Base-by-base conservation (phyloP, 2,329 filamentous ascomycete species). In the Aspergillus clavatus region DNA sequence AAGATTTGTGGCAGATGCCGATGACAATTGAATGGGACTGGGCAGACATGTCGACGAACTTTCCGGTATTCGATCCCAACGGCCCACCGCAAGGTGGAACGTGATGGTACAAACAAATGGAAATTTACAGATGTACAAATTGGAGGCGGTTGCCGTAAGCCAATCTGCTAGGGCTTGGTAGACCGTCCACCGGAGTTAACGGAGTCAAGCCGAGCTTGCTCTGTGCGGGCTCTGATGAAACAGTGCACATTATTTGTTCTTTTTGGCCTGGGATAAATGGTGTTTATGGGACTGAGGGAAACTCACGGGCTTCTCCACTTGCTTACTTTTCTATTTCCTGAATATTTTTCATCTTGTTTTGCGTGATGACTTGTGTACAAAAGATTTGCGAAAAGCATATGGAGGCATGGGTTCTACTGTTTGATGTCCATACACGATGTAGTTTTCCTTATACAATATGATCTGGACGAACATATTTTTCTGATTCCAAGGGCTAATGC, bases 11-110 rank as follows among this genome's bases (percentile, higher is more conserved):
- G 82, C 86, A 91, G 65, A 84, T 97, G 80, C 90, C 91, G 1
- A 95, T 95, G 84, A 94, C 88, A 2, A 77, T 97, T 18, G 91
- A 97, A 63, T 96, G 90, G 89, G 89, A 86, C 54, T 87, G 83
- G 83, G 80, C 71, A 3, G 72, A 74, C 45, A 67, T 71, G 61
- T 67, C 67, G 11, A 59, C 59, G 14, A 66, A 62, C 44, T 63
- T 68, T 33, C 64, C 66, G 16, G 54, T 58, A 7, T 67, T 69
- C 40, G 66, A 65, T 31, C 43, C 52, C 24, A 51, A 55, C 36
- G 54, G 53, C 6, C 55, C 55, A 26, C 55, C 53, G 22, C 56
- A 54, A 16, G 54, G 48, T 46, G 55, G 51, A 29, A 51, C 57
- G 47, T 65, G 49, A 62, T 26, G 38, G 12, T 16, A 35, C 31